phyloP scores from a whole-genome alignment of 805 yeast genomes.

The Ogataea siamensis region DNA sequence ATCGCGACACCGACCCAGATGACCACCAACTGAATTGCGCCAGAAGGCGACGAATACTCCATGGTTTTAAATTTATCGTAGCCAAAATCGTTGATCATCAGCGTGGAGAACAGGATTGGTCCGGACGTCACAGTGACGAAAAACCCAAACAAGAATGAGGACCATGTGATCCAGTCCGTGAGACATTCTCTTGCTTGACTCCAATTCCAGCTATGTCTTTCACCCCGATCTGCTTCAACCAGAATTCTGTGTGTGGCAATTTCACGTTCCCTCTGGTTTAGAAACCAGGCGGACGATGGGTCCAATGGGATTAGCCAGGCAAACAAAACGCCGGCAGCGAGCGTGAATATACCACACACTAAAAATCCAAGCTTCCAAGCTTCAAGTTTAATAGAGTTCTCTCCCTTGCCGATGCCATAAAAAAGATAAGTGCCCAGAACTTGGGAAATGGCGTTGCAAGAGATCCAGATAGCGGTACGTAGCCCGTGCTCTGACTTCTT shows the following conservation, averaged over 20 bases:
- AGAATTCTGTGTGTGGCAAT: constrained; percentile 51
- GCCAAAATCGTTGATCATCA: constrained; percentile 34
- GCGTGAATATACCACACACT: constrained; percentile 56
- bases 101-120: constrained; percentile 35
- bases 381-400: constrained; percentile 39
- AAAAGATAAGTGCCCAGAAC: constrained; percentile 48
- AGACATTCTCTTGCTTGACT: constrained; percentile 55
- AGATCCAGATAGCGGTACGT: constrained; percentile 36
- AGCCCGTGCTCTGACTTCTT: constrained; percentile 45
- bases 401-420: constrained; percentile 40
- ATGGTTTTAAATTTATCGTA: constrained; percentile 28
- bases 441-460: constrained; percentile 41
- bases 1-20: constrained; percentile 27
- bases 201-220: constrained; percentile 51
- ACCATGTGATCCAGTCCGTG: constrained; percentile 50
- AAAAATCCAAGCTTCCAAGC: constrained; percentile 63
- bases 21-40: constrained; percentile 30
- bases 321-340: constrained; percentile 45
- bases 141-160: constrained; percentile 43
- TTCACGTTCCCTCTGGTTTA: constrained; percentile 44
- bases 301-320: constrained; percentile 41
- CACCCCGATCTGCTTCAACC: constrained; percentile 34
- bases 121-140: constrained; percentile 45
- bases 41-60: constrained; percentile 31
- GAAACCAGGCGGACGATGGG: constrained; percentile 52